Base-by-base conservation (phyloP, 1,284 basidiomycete species). In the Fomes fomentarius region DNA sequence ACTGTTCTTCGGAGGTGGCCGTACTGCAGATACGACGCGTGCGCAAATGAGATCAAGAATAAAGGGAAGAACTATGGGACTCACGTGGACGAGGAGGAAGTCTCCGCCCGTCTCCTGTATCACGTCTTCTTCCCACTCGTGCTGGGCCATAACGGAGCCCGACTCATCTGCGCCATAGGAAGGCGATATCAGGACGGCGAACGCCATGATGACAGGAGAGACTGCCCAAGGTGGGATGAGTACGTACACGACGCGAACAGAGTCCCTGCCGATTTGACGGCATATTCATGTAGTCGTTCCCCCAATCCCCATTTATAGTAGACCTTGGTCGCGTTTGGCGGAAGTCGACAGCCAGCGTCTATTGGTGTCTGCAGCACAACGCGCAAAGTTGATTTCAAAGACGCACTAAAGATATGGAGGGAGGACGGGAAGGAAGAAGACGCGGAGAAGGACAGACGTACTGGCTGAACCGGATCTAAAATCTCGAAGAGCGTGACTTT, bases 221-320 rank as follows among this genome's bases (percentile, higher is more conserved):
- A n/a, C n/a, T n/a, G n/a, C n/a, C n/a, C n/a, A 14, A 33, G 3
- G 19, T 17, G 21, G 24, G 26, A 28, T 14, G 12, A n/a, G 28
- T 30, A 25, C 52, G 45, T 52, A 56, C 61, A 63, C 9, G 24
- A 25, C 22, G 60, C 58, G 48, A 62, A 66, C 35, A 60, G 26
- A 24, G 65, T 30, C 24, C 54, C 57, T 34, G 35, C 24, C 17
- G 59, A 58, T 42, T 54, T 54, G 26, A 62, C 40, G 2, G 61
- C 40, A 34, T 52, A 40, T n/a, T 52, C 45, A n/a, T 43, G 46
- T 15, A 72, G 45, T 24, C 66, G 55, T 14, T 66, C 57, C 33
- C 60, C 63, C 54, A 72, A 47, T n/a, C 68, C 69, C 71, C 71
- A 72, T 12, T 67, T 61, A n/a, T 60, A 57, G 17, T 66, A 58